phyloP scores from a whole-genome alignment of 116 monocot genomes.

The Iris pallida region DNA sequence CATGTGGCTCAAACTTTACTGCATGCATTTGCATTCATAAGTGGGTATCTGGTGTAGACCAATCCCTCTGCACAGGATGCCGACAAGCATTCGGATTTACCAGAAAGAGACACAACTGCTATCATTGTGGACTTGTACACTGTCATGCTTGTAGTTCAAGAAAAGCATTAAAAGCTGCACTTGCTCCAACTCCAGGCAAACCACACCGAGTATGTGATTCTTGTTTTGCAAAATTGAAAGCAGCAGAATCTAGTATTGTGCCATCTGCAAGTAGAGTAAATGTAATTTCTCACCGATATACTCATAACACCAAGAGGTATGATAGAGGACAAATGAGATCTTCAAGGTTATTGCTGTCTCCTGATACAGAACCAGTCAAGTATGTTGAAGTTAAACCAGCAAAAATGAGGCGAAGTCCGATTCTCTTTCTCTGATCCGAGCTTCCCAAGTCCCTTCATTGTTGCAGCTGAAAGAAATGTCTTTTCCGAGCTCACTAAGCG shows the following conservation, averaged over 20 bases:
- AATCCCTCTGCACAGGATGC: slow-evolving; percentile 43
- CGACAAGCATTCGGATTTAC: slow-evolving; percentile 51
- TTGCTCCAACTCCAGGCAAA: slow-evolving; percentile 45
- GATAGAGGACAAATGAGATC: slow-evolving; percentile 22
- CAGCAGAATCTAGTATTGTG: slow-evolving; percentile 10
- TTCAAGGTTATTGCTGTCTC: slow-evolving; percentile 22
- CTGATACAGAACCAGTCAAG: slow-evolving; percentile 10
- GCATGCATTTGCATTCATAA: slow-evolving; percentile 52
- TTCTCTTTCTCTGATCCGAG: not conserved
- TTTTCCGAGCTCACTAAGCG: slow-evolving; percentile 21
- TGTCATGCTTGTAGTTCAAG: slow-evolving; percentile 42
- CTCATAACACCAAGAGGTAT: slow-evolving; percentile 22
- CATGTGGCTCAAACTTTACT: slow-evolving; percentile 50
- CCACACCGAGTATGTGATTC: slow-evolving; percentile 52
- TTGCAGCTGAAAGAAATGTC: slow-evolving; percentile 28
- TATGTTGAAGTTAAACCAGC: slow-evolving; percentile 17
- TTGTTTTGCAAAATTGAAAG: slow-evolving; percentile 34
- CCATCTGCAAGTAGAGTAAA: slow-evolving; percentile 12
- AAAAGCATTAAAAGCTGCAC: slow-evolving; percentile 38
- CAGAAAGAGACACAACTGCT: slow-evolving; percentile 51
- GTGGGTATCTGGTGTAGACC: slow-evolving; percentile 50
- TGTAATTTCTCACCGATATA: slow-evolving; percentile 21
- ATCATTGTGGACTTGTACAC: slow-evolving; percentile 44
- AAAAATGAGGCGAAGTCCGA: slow-evolving; percentile 14
- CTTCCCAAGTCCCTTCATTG: slow-evolving; percentile 16